phyloP scores from a whole-genome alignment of 1,139 yeast species.

The Taphrina pruni region DNA sequence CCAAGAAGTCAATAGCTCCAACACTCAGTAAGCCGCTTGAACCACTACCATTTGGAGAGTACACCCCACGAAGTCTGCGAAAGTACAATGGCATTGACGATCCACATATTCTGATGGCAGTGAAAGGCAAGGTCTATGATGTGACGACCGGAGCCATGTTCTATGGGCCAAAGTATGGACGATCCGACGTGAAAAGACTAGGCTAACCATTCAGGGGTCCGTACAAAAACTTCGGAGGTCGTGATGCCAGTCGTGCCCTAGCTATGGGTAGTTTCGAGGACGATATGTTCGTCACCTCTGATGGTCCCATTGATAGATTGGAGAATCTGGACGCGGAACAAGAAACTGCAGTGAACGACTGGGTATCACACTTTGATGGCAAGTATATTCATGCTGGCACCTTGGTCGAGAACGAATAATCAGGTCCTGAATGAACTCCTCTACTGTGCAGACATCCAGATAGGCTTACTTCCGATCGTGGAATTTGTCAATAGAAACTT shows the following conservation, averaged over 20 bases:
- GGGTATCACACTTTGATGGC: conserved; percentile 56
- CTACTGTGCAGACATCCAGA: background rate
- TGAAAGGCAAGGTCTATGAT: conserved; percentile 83
- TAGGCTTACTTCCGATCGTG: background rate
- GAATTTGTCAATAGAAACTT: background rate
- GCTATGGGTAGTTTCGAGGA: conserved; percentile 88
- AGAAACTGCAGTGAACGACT: conserved; percentile 69
- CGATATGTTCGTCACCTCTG: conserved; percentile 53
- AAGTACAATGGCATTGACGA: conserved; percentile 80
- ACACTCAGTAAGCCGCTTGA: conserved; percentile 49
- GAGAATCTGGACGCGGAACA: conserved; percentile 68
- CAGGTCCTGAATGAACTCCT: background rate
- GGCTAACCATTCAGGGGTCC: conserved; percentile 32
- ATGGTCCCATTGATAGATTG: conserved; percentile 71
- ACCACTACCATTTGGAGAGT: conserved; percentile 76
- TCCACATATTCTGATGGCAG: conserved; percentile 79
- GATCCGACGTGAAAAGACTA: background rate
- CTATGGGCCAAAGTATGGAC: conserved; percentile 78
- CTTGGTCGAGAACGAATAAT: conserved; percentile 30
- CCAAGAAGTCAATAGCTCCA: conserved; percentile 32
- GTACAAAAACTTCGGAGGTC: conserved; percentile 79
- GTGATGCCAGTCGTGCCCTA: conserved; percentile 93
- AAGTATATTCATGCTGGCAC: conserved; percentile 38
- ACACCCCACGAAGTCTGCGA: conserved; percentile 75
- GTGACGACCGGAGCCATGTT: conserved; percentile 81